Base-by-base conservation (phyloP, 495 filamentous ascomycete species). In the Penicillium maclennaniae region DNA sequence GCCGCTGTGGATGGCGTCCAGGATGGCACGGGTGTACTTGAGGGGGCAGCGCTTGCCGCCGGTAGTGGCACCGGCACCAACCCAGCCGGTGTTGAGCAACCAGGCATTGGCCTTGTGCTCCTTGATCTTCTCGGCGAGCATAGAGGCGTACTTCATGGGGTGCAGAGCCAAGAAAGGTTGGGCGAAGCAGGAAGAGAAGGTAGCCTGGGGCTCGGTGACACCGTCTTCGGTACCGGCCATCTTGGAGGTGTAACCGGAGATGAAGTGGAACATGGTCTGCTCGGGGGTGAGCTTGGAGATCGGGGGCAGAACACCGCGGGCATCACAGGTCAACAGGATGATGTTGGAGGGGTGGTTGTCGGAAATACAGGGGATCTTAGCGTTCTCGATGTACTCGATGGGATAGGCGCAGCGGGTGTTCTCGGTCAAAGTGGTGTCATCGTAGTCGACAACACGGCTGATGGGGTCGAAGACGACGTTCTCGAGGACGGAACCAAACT, bases 211-310 rank as follows among this genome's bases (percentile, higher is more conserved):
- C 78, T 98, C 93, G 15, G 88, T 89, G 47, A 98, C 83, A 70
- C 93, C 93, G 47, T 97, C 88, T 76, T 98, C 93, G 43, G 93
- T 98, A 65, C 93, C 93, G 55, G 92, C 95, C 95, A 98, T 97
- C 86, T 98, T 98, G 64, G 95, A 97, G 50, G 93, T 98, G 81
- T 98, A 98, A 65, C 93, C 93, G 17, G 88, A 93, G 73, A 98
- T 98, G 83, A 98, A 98, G 83, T 98, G 93, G 84, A 97, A 98
- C 92, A 98, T 97, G 67, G 89, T 96, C 77, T 98, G 93, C 64
- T 91, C 88, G 61, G 86, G 83, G 79, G 87, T 87, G 67, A 98
- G 86, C 82, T 97, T 98, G 61, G 91, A 95, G 77, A 98, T 97
- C 38, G 95, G 95, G 39, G 93, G 93, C 27, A 98, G 86, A 8